Conservation (phyloP, 148 eudicot genomes). For the Polygonum aviculare region DNA sequence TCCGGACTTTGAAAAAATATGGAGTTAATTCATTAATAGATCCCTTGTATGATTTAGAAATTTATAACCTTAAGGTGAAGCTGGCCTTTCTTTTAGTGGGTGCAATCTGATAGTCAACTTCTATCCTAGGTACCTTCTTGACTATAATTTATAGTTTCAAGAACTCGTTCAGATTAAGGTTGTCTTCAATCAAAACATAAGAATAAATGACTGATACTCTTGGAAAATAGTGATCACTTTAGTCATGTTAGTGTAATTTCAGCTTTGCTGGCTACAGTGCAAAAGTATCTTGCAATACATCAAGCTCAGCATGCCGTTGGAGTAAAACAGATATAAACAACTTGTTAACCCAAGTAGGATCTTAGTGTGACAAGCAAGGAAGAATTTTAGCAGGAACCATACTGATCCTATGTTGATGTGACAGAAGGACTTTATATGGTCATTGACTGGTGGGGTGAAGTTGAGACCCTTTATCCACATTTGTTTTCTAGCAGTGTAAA, state of each 20-base stretch:
- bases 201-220: background rate
- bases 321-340: background rate
- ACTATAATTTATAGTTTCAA: background rate
- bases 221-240: background rate
- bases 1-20: background rate
- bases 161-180: background rate
- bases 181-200: background rate
- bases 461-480: background rate
- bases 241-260: background rate
- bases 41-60: background rate
- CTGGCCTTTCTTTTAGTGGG: background rate
- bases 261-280: background rate
- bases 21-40: background rate
- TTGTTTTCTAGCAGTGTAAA: too few species aligned
- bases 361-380: too few species aligned
- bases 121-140: background rate
- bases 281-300: background rate
- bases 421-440: background rate
- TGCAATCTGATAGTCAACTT: background rate
- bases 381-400: background rate
- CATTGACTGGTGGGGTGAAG: background rate
- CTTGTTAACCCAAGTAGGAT: background rate
- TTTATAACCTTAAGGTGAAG: background rate
- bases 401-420: background rate
- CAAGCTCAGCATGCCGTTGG: background rate